Evolutionary conservation across 2,329 filamentous ascomycete species (phyloP).

Genomic region (Exophiala calicioides): DNA sequence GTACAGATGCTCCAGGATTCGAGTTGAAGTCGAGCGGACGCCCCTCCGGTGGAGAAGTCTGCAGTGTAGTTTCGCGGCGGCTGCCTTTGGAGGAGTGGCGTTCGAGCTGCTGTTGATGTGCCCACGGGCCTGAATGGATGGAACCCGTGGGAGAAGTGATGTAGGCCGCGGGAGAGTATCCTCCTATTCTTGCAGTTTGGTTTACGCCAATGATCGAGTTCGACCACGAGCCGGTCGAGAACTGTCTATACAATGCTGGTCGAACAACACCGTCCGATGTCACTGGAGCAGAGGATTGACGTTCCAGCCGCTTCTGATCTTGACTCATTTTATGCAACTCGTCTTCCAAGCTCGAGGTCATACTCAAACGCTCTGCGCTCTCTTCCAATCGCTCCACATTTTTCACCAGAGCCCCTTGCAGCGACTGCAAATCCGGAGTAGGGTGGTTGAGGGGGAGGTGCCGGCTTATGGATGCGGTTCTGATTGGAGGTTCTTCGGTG

Average conservation of each 20-base stretch:
- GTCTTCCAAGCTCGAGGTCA: constrained; percentile 47
- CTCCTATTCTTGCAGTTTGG: constrained; percentile 39
- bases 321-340: constrained; percentile 49
- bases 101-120: constrained; percentile 36
- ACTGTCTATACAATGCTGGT: constrained; percentile 32
- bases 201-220: constrained; percentile 44
- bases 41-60: constrained; percentile 43
- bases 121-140: constrained; percentile 39
- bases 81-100: constrained; percentile 41
- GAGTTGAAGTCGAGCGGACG: constrained; percentile 31
- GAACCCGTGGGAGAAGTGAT: constrained; percentile 46
- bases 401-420: constrained; percentile 52
- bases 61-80: constrained; percentile 40
- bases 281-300: constrained; percentile 39
- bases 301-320: constrained; percentile 42
- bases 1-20: constrained; percentile 21
- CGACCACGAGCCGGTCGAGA: constrained; percentile 42
- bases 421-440: constrained; percentile 51
- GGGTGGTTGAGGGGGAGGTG: constrained; percentile 50
- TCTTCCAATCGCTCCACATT: constrained; percentile 53
- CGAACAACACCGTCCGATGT: constrained; percentile 17
- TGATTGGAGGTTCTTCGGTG: constrained; percentile 26
- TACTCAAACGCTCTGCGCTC: constrained; percentile 51
- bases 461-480: constrained; percentile 43
- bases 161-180: constrained; percentile 43